A percentile compares a stretch with the other conserved stretches of the same genome.
Evolutionary conservation across 257 asterid genomes (phyloP).

Genomic region (Primulina huaijiensis): DNA sequence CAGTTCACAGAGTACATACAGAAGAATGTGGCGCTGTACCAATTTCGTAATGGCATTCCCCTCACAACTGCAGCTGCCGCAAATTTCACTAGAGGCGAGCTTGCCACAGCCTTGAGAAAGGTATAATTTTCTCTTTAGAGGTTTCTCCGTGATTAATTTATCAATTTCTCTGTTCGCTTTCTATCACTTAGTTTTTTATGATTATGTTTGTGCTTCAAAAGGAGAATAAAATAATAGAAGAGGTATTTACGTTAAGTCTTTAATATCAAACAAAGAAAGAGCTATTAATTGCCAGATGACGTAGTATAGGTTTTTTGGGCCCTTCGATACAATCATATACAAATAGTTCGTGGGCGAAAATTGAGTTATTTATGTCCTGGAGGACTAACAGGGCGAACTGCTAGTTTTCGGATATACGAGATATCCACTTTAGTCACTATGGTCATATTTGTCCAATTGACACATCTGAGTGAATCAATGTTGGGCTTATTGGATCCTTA

Average conservation of each 20-base stretch:
- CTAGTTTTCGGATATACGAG: too few relatives aligned
- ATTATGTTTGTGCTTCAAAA: too few relatives aligned
- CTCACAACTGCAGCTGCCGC: conserved; percentile 94
- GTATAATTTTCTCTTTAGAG: conserved; percentile 31
- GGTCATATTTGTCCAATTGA: too few relatives aligned
- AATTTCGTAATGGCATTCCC: conserved; percentile 94
- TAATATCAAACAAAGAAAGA: background rate
- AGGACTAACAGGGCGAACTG: too few relatives aligned
- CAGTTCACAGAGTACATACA: conserved; percentile 96
- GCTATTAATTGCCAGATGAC: background rate
- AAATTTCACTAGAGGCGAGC: conserved; percentile 94
- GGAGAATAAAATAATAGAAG: too few relatives aligned
- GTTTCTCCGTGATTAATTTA: background rate
- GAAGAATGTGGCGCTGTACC: conserved; percentile 90
- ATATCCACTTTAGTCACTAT: too few relatives aligned
- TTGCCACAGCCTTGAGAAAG: conserved; percentile 96
- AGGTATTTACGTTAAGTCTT: background rate
- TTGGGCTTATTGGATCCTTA: too few relatives aligned
- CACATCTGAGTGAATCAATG: too few relatives aligned
- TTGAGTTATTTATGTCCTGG: too few relatives aligned
- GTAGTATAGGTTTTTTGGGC: background rate
- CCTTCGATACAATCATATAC: too few relatives aligned
- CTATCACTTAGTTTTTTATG: background rate
- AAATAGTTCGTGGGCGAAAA: too few relatives aligned
- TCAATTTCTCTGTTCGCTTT: background rate